phyloP scores from a whole-genome alignment of 2,329 filamentous ascomycete species.

The Sarocladiaceae sp. region DNA sequence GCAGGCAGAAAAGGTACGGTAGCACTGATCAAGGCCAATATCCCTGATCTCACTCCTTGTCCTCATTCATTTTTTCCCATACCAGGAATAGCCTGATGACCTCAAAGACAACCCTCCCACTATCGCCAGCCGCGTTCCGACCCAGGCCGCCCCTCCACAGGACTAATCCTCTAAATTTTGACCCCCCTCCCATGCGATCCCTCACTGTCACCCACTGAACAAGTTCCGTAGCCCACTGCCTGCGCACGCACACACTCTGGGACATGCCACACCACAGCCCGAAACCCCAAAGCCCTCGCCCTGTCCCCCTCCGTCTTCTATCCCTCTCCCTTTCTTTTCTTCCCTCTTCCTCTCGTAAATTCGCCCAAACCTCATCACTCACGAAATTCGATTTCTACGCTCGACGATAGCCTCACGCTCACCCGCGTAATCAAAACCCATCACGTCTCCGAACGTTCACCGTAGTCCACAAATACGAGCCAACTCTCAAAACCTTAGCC shows the following conservation, averaged over 20 bases:
- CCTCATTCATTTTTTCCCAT: background rate
- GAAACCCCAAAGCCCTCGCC: constrained; percentile 8
- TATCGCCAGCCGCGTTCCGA: constrained; percentile 5
- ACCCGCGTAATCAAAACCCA: background rate
- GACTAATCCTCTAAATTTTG: background rate
- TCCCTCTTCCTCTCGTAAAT: background rate
- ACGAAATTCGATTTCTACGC: background rate
- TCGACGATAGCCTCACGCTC: constrained; percentile 2
- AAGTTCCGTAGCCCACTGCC: background rate
- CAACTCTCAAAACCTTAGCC: background rate
- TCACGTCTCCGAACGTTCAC: background rate
- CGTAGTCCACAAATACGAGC: background rate
- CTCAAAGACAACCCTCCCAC: background rate
- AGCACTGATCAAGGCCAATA: too few relatives aligned
- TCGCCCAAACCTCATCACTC: background rate
- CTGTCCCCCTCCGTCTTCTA: background rate
- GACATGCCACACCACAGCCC: constrained; percentile 3
- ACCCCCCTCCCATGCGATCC: background rate
- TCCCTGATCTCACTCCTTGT: background rate
- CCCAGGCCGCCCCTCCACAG: constrained; percentile 2
- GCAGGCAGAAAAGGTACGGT: too few relatives aligned
- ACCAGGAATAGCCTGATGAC: background rate
- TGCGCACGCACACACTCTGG: background rate
- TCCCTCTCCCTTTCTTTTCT: background rate
- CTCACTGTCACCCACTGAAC: constrained; percentile 2